Evolutionary conservation across 495 filamentous ascomycete species (phyloP), one percentile per base, ranked within the genome.

Genomic region (Penicillium robsamsonii): DNA sequence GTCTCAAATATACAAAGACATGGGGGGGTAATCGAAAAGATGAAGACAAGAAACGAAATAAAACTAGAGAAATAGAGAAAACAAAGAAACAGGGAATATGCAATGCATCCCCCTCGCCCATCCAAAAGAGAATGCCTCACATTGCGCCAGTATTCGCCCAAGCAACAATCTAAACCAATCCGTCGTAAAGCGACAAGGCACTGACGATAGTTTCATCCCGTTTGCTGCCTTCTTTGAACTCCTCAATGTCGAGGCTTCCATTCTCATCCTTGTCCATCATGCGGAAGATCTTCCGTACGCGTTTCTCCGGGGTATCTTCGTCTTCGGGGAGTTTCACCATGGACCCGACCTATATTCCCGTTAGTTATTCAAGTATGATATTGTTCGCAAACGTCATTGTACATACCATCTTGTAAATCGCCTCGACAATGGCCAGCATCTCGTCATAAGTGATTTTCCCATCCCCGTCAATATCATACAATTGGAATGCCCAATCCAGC

Each of bases 181-280:
- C 94, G 72, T 98, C 94, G 65, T 98, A 98, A 55, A 98, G 80
- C 49, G 92, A 96, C 62, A 98, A 78, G 12, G 95, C 94, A 45
- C 91, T 96, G 38, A 98, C 94, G 69, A 98, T 98, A n/a, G 95
- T 98, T 74, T 96, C 93, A 71, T 98, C 94, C 38, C 92, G 90
- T 79, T 97, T 95, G 75, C 91, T 96, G 65, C 95, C 94, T 74
- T 97, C 94, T 74, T 97, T 97, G 81, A 98, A 98, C 72, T 98
- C 94, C 48, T 92, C 86, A 81, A 96, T 90, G 73, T 94, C 87
- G 50, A 96, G 76, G 68, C 86, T 91, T 56, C 92, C 88, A 66
- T 97, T 97, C 78, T 98, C 92, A 69, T 98, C 94, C 79, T 98
- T 98, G 78, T 98, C 94, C 94, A 98, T 98, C 94, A 97, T 97